Evolutionary conservation across 2,329 filamentous ascomycete genomes (phyloP).

Genomic region (Didymella keratinophila): DNA sequence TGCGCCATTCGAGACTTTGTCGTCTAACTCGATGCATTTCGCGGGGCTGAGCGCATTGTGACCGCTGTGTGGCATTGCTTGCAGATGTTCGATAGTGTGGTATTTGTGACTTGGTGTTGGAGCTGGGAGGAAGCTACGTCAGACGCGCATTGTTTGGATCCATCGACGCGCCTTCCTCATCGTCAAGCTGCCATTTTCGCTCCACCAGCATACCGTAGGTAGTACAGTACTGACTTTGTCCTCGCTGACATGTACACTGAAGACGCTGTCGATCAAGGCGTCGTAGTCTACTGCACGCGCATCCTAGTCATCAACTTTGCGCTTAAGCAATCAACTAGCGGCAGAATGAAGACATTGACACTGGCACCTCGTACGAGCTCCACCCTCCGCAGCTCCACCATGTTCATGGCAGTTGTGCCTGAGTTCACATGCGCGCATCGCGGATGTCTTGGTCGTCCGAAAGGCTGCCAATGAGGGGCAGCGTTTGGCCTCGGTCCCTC

Average conservation of each 20-base stretch:
- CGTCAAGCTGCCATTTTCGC: not conserved
- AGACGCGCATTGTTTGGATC: not conserved
- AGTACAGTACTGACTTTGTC: too few relatives aligned
- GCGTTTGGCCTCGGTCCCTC: constrained; percentile 15
- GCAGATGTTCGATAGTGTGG: not conserved
- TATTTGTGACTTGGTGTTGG: not conserved
- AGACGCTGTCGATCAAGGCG: not conserved
- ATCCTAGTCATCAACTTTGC: too few relatives aligned
- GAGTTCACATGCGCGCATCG: constrained; percentile 11
- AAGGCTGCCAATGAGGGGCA: constrained; percentile 8
- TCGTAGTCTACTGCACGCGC: not conserved
- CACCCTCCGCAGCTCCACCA: not conserved
- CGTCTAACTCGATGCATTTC: not conserved
- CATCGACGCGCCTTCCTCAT: not conserved
- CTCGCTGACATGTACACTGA: not conserved
- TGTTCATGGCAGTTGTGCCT: not conserved
- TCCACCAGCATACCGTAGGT: not conserved
- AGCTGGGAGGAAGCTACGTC: not conserved
- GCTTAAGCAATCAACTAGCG: not conserved
- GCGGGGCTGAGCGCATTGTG: not conserved
- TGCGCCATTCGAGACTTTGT: not conserved
- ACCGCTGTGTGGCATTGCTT: not conserved
- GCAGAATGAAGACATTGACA: too few relatives aligned
- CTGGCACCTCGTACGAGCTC: not conserved
- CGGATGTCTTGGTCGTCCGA: not conserved